Conservation (phyloP, 148 eudicot species). For the Bassia scoparia region DNA sequence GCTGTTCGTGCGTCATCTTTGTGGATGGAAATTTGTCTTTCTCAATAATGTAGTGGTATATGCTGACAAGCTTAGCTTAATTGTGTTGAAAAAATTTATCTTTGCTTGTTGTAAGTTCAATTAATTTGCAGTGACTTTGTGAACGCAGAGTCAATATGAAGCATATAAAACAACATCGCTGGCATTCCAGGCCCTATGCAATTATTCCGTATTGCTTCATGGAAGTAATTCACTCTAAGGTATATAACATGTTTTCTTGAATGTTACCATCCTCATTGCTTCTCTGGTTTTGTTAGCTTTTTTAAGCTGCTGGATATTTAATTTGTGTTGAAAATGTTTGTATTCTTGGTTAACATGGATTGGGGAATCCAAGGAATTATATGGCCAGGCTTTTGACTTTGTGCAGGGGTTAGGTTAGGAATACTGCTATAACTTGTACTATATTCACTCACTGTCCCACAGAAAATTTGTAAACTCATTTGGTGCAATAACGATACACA, state of each 20-base stretch:
- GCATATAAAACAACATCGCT: conserved; percentile 96
- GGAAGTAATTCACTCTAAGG: conserved; percentile 83
- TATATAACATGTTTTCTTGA: conserved; percentile 26
- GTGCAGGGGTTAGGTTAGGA: not conserved
- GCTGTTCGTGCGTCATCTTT: conserved; percentile 98
- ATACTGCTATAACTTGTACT: no score
- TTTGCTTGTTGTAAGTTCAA: conserved; percentile 17
- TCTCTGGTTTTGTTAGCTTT: not conserved
- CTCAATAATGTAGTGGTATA: conserved; percentile 62
- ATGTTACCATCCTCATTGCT: not conserved
- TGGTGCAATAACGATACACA: no score
- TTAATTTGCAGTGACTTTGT: conserved; percentile 74
- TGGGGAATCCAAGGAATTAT: not conserved
- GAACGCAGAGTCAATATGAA: conserved; percentile 93
- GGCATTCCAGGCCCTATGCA: conserved; percentile 99
- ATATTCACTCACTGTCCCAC: no score
- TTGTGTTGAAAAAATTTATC: conserved; percentile 4
- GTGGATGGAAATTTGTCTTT: conserved; percentile 94
- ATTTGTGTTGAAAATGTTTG: not conserved
- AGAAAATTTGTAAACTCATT: no score
- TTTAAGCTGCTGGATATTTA: not conserved
- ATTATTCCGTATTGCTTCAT: conserved; percentile 81
- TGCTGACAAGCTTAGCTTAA: not conserved
- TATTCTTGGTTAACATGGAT: not conserved
- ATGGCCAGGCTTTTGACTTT: not conserved